phyloP scores from a whole-genome alignment of 371 early-diverging fungal genomes.

The Zopfochytrium polystomum region DNA sequence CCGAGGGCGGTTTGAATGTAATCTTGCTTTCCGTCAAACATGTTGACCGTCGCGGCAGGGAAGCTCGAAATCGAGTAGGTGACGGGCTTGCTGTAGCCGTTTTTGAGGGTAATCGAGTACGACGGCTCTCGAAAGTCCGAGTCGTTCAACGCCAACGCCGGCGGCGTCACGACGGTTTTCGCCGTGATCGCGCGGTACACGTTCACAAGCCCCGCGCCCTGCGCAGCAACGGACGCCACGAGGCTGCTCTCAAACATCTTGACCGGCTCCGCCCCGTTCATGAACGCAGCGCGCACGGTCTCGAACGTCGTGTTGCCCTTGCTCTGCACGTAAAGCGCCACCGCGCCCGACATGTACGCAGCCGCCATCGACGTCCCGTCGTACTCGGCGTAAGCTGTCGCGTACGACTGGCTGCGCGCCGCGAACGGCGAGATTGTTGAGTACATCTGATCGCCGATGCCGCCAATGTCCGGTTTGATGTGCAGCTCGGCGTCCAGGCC shows the following conservation, averaged over 20 bases:
- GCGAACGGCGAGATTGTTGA: slow-evolving; percentile 18
- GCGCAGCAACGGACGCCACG: slow-evolving; percentile 51
- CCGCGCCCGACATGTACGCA: slow-evolving; percentile 37
- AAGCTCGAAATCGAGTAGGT: slow-evolving; percentile 55
- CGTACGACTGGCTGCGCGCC: background rate
- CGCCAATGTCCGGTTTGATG: slow-evolving; percentile 35
- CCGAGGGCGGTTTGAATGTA: no score
- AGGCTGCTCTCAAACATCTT: slow-evolving; percentile 34
- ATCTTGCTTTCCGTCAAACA: slow-evolving; percentile 18
- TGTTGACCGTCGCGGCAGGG: slow-evolving; percentile 17
- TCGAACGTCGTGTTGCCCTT: slow-evolving; percentile 5
- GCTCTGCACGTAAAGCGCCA: slow-evolving; percentile 26
- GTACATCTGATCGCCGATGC: slow-evolving; percentile 28
- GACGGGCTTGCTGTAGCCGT: slow-evolving; percentile 51
- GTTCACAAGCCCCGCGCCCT: slow-evolving; percentile 76
- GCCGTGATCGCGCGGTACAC: slow-evolving; percentile 57
- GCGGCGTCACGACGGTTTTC: slow-evolving; percentile 55
- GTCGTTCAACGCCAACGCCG: slow-evolving; percentile 60
- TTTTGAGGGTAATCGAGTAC: slow-evolving; percentile 52
- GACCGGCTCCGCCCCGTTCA: slow-evolving; percentile 53
- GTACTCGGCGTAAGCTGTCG: slow-evolving; percentile 13
- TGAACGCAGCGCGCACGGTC: slow-evolving; percentile 15
- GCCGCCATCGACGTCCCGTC: slow-evolving; percentile 54
- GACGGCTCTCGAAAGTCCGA: slow-evolving; percentile 41
- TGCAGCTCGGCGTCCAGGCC: no score